A percentile compares a stretch with the other conserved stretches of the same genome.
Evolutionary conservation across 164 flowering plant genomes (phyloP).

Genomic region (Tetracentron sinense): DNA sequence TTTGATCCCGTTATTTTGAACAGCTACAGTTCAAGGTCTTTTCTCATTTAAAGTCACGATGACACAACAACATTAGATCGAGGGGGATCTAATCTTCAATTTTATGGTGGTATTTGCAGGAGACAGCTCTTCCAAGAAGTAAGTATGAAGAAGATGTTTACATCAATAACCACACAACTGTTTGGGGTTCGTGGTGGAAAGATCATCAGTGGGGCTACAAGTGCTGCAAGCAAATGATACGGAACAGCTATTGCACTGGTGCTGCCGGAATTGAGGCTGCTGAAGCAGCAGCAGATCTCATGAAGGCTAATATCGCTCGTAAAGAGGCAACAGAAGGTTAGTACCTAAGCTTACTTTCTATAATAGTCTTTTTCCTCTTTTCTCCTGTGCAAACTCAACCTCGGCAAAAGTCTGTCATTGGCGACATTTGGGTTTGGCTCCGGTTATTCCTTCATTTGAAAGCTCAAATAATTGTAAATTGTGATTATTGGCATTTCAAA

Average conservation of each 20-base stretch:
- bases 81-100: not conserved
- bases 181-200: slow-evolving; percentile 99
- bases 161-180: slow-evolving; percentile 78
- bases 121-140: slow-evolving; percentile 64
- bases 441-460: too few species aligned
- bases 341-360: slow-evolving; percentile 2
- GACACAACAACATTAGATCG: too few species aligned
- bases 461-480: too few species aligned
- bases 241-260: slow-evolving; percentile 91
- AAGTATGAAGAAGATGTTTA: slow-evolving; percentile 90
- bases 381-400: too few species aligned
- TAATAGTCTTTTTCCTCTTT: not conserved
- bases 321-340: slow-evolving; percentile 75
- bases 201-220: slow-evolving; percentile 97
- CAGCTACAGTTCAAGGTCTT: too few species aligned
- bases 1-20: too few species aligned
- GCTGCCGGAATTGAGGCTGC: slow-evolving; percentile 88
- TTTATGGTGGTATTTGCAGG: slow-evolving; percentile 39
- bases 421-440: too few species aligned
- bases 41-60: too few species aligned
- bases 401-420: too few species aligned
- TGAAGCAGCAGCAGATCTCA: slow-evolving; percentile 69
- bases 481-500: not conserved
- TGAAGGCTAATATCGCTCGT: slow-evolving; percentile 79
- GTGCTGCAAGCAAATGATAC: slow-evolving; percentile 74